These are phyloP conservation scores for Nicotiana otophora DNA, from an alignment of 257 asterid genomes.

Conservation along the genomic window DNA sequence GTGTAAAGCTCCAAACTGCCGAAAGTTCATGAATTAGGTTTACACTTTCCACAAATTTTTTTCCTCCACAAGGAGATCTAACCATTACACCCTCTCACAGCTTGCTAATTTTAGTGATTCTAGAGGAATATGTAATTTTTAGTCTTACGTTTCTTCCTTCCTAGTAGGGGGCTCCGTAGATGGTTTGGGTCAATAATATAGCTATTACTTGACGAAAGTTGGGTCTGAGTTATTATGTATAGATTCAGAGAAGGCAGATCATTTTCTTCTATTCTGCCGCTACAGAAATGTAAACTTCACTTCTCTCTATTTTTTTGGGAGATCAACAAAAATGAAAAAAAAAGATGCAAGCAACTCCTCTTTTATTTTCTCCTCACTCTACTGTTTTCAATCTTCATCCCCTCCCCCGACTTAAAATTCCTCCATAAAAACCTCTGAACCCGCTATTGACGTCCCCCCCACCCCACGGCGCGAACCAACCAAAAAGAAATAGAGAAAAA, in stretches of 20 bases:
- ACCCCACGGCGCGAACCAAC: neutral
- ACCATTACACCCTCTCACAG: conserved; percentile 33
- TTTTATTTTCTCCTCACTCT: neutral
- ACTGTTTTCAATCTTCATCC: neutral
- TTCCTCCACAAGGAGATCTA: conserved; percentile 37
- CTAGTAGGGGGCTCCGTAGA: neutral
- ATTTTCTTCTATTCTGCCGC: neutral
- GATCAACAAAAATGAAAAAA: neutral
- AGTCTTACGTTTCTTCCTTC: neutral
- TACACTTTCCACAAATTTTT: conserved; percentile 19
- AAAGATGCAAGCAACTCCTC: neutral
- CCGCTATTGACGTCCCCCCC: too few species aligned
- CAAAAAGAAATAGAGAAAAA: neutral
- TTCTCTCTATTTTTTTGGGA: neutral
- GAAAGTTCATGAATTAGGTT: conserved; percentile 88
- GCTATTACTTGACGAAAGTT: conserved; percentile 7
- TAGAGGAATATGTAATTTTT: conserved; percentile 24
- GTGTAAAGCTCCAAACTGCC: conserved; percentile 78
- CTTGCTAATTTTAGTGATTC: conserved; percentile 20
- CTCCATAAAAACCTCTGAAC: too few species aligned
- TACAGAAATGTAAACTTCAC: neutral
- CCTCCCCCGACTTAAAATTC: neutral
- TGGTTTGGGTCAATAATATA: conserved; percentile 18
- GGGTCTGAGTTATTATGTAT: conserved; percentile 3
- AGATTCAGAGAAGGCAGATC: conserved; percentile 10